These are phyloP conservation scores for Cytospora mali DNA, from an alignment of 2,329 filamentous ascomycete species.

Conservation along the genomic window DNA sequence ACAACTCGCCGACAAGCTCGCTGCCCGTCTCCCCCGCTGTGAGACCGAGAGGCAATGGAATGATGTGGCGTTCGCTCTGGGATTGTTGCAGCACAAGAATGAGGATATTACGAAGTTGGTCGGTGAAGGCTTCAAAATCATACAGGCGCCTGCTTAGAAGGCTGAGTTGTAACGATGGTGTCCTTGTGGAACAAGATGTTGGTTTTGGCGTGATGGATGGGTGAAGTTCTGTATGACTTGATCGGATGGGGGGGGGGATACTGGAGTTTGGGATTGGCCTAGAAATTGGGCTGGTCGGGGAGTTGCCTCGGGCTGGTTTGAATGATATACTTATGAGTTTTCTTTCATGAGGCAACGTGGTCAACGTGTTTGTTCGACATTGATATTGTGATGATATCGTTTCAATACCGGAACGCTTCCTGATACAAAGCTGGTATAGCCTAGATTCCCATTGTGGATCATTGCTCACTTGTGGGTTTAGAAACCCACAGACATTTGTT, in stretches of 20 bases:
- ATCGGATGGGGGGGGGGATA: too few relatives aligned
- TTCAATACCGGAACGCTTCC: not conserved
- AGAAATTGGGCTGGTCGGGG: not conserved
- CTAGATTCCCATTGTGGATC: not conserved
- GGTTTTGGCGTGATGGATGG: not conserved
- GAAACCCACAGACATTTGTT: not conserved
- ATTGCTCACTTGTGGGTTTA: not conserved
- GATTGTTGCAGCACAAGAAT: conserved; percentile 88
- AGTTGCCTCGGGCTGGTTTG: not conserved
- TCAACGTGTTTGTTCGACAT: not conserved
- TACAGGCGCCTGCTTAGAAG: conserved; percentile 61
- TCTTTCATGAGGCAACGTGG: not conserved
- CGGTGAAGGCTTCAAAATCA: conserved; percentile 73
- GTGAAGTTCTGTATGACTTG: not conserved
- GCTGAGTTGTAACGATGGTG: conserved; percentile 1
- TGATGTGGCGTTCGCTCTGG: conserved; percentile 91
- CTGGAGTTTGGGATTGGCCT: not conserved
- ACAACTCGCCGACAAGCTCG: conserved; percentile 89
- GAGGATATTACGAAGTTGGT: conserved; percentile 82
- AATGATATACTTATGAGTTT: not conserved
- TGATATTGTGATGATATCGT: not conserved
- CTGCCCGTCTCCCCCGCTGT: conserved; percentile 80
- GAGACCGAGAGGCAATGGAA: conserved; percentile 97
- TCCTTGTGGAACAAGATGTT: not conserved
- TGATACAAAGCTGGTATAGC: not conserved